Base-by-base conservation (phyloP, 495 filamentous ascomycete genomes). In the Pyrenopolyporus hunteri region DNA sequence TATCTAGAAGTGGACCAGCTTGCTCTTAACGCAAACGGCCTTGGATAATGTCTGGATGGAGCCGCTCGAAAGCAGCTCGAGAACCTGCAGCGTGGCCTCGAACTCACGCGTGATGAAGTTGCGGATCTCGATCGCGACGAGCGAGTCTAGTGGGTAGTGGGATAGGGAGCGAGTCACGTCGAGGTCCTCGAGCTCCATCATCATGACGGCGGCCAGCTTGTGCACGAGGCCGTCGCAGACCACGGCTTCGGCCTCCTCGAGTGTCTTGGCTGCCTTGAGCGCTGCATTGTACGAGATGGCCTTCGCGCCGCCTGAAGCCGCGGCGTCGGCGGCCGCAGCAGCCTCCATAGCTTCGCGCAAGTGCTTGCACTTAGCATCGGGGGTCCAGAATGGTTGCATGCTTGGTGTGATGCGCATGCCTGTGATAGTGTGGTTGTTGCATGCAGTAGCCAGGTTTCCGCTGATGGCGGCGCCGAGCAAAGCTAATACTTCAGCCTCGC, bases 121-220 rank as follows among this genome's bases (percentile, higher is more conserved):
- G 28, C 81, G 73, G 57, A 83, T 79, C 69, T 85, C 82, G 48
- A 78, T 78, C 1, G 77, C 81, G 33, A 84, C 72, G 44, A 84
- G 76, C 33, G 76, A 80, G 64, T 85, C 80, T 13, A 86, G 71
- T 13, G 77, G 79, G 68, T 80, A 85, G 36, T 73, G 72, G 4
- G 76, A 73, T 22, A 85, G 66, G 16, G 80, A 74, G 33, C 77
- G 67, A 11, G 72, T 74, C 14, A 78, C 55, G 61, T 83, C 77
- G 23, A 85, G 70, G 36, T 85, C 78, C 45, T 84, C 82, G 9
- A 71, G 28, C 17, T 79, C 79, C 56, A 84, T 70, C 73, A 83
- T 79, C 42, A 83, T 66, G 37, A 84, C 74, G 10, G 73, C 76
- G 1, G 75, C 67, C 25, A 83, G 72, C 68, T 80, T 82, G 63